phyloP scores from a whole-genome alignment of 352 stramenopile species.

The Aphanomyces cochlioides region DNA sequence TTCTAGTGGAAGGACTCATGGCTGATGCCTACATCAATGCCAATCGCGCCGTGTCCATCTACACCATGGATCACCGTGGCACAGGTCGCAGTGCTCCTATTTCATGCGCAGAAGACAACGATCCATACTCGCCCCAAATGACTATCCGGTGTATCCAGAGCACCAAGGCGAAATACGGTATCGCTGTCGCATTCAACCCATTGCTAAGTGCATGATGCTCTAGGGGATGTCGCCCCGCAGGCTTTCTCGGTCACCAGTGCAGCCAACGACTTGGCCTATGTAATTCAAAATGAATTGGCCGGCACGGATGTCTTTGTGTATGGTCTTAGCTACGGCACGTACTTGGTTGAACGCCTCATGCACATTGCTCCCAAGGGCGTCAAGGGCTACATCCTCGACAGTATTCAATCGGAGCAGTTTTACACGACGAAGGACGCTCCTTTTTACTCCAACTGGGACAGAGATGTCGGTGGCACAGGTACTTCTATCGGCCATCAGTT shows the following conservation, averaged over 20 bases:
- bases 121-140: background rate
- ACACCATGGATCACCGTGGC: constrained; percentile 39
- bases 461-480: constrained; percentile 46
- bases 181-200: background rate
- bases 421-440: background rate
- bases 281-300: constrained; percentile 21
- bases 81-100: constrained; percentile 30
- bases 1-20: constrained; percentile 32
- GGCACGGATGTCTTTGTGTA: constrained; percentile 43
- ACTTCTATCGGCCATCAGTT: background rate
- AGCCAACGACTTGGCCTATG: constrained; percentile 33
- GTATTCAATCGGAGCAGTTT: constrained; percentile 31
- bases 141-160: background rate
- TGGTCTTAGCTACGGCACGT: constrained; percentile 56
- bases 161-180: constrained; percentile 14
- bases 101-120: constrained; percentile 1
- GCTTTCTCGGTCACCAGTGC: constrained; percentile 35
- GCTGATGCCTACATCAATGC: background rate
- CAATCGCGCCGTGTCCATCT: constrained; percentile 27
- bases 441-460: constrained; percentile 72
- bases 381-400: constrained; percentile 52
- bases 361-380: constrained; percentile 42
- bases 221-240: background rate
- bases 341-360: constrained; percentile 49
- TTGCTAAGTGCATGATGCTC: background rate